Base-by-base conservation (phyloP, 2,329 filamentous ascomycete genomes). In the Ilyonectria sp. region DNA sequence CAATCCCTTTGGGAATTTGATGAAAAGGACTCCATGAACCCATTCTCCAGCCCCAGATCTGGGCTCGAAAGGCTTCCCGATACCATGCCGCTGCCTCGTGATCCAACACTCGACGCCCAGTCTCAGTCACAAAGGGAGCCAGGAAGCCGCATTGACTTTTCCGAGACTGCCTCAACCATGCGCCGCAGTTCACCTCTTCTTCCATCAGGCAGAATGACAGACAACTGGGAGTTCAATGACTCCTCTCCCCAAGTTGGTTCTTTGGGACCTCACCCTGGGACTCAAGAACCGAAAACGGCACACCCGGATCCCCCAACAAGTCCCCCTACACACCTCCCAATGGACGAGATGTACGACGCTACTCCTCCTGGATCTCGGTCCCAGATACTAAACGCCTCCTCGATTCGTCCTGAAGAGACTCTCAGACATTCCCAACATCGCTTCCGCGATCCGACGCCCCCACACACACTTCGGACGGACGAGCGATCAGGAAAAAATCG, bases 111-210 rank as follows among this genome's bases (percentile, higher is more conserved):
- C 8, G 60, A 17, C 5, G 17, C 26, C 9, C 35, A 13, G 13
- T 29, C 43, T n/a, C 40, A 46, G 8, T 17, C 58, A n/a, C 17
- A 35, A 46, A 52, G 47, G 15, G 52, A 61, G 23, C 29, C 11
- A 4, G 37, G 46, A 15, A 8, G 31, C 11, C 50, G 23, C 21
- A 53, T 80, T 6, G 79, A 81, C 43, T 78, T 81, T 21, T 81
- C 79, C 0, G 79, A 81, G 56, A 81, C 79, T n/a, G 79, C 79
- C 11, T 79, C 79, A 2, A 80, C 79, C 2, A 46, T 69, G 26
- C 65, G 65, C 29, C 75, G 79, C 21, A 81, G 79, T 44, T 81
- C 79, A 4, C 78, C 79, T 4, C 58, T 72, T 46, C 37, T 31
- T 8, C 15, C 44, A 4, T 56, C 59, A 23, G 57, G 72, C 35